Conservation (phyloP, 192 early-diverging fungal species). For the Rhizoclosmatium globosum region DNA sequence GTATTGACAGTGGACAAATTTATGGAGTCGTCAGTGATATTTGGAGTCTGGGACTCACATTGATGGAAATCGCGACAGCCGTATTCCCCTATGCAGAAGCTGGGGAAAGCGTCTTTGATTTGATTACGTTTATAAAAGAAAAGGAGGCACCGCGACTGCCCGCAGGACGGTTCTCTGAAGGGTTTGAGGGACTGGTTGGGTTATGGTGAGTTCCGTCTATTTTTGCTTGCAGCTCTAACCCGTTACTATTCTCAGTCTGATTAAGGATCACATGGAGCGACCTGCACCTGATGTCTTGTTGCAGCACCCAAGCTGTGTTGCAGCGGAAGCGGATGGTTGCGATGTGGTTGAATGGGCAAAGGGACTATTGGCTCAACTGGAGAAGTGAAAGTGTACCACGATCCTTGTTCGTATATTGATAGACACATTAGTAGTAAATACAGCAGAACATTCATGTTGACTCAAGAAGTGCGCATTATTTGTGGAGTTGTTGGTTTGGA, state of each 20-base stretch:
- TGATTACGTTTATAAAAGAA: conserved; percentile 92
- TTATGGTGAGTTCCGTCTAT: conserved; percentile 63
- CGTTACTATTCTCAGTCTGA: conserved; percentile 41
- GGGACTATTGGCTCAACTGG: neutral
- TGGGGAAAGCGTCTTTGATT: conserved; percentile 83
- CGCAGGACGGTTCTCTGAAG: conserved; percentile 65
- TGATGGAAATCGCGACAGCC: conserved; percentile 93
- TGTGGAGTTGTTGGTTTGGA: too few relatives aligned
- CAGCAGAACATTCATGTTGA: too few relatives aligned
- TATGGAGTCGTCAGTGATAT: conserved; percentile 93
- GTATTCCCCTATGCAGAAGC: conserved; percentile 92
- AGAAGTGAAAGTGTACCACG: neutral
- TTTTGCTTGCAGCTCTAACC: neutral
- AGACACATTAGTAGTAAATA: neutral
- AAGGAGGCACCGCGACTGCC: conserved; percentile 83
- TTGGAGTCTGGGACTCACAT: conserved; percentile 88
- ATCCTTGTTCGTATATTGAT: neutral
- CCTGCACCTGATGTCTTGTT: conserved; percentile 32
- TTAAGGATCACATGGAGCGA: conserved; percentile 45
- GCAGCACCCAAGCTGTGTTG: conserved; percentile 16
- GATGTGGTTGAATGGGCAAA: conserved; percentile 21
- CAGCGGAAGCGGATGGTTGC: conserved; percentile 31
- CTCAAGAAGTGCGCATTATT: too few relatives aligned
- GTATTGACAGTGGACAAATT: conserved; percentile 81
- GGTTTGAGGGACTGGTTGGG: conserved; percentile 79